A percentile compares a stretch with the other conserved stretches of the same genome.
Evolutionary conservation across 768 basidiomycete genomes (phyloP).

Genomic region (Tricholoma hemisulphureum): DNA sequence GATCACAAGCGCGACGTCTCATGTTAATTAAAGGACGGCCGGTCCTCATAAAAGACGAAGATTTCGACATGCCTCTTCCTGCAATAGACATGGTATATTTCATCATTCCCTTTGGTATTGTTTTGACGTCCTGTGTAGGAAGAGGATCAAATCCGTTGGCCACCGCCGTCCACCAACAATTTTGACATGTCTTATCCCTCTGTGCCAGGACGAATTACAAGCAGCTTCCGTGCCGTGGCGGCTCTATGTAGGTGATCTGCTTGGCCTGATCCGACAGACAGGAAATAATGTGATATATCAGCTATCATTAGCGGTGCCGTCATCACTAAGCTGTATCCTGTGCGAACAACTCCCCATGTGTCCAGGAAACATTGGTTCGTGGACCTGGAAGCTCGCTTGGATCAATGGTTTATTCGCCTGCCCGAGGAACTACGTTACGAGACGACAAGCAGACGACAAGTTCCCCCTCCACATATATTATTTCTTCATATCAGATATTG

Average conservation of each 20-base stretch:
- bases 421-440: constrained; percentile 65
- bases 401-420: constrained; percentile 72
- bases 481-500: constrained; percentile 75
- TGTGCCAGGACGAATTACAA: constrained; percentile 48
- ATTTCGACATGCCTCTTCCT: constrained; percentile 68
- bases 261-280: background rate
- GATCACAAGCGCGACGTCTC: constrained; percentile 5
- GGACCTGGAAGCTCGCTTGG: constrained; percentile 62
- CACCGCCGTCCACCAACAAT: constrained; percentile 40
- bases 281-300: constrained; percentile 24
- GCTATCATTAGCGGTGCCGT: constrained; percentile 68
- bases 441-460: constrained; percentile 47
- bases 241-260: constrained; percentile 50
- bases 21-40: constrained; percentile 52
- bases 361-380: constrained; percentile 50
- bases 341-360: constrained; percentile 46
- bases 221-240: constrained; percentile 54
- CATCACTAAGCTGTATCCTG: constrained; percentile 67
- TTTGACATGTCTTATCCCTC: constrained; percentile 44
- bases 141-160: constrained; percentile 58
- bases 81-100: constrained; percentile 47
- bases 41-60: constrained; percentile 61
- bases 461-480: constrained; percentile 64
- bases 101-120: constrained; percentile 1
- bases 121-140: constrained; percentile 37